A percentile compares a stretch with the other conserved stretches of the same genome.
These are phyloP conservation scores for Neonectria faginata DNA, from an alignment of 2,329 filamentous ascomycete genomes.

Conservation along the genomic window DNA sequence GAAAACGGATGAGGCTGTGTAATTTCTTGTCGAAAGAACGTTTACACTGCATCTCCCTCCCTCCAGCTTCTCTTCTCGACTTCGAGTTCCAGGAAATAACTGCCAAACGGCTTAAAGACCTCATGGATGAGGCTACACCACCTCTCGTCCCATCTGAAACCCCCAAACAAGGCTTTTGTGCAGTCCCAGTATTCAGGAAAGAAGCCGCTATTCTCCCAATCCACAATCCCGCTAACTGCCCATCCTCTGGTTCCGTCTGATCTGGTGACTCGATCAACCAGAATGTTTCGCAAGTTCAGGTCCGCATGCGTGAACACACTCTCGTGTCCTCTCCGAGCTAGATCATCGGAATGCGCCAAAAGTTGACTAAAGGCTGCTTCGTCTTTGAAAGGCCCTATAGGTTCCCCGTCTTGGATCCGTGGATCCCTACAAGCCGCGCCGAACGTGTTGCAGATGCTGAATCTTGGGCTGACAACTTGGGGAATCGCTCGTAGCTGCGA, in stretches of 20 bases:
- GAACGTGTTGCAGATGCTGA: slow-evolving; percentile 48
- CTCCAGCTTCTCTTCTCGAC: no score
- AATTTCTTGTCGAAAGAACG: no score
- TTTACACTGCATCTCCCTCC: no score
- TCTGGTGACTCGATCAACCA: slow-evolving; percentile 35
- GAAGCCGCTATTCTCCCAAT: slow-evolving; percentile 9
- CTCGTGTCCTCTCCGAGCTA: slow-evolving; percentile 43
- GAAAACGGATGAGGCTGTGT: no score
- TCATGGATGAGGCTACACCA: no score
- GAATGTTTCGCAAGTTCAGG: slow-evolving; percentile 50
- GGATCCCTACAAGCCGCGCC: slow-evolving; percentile 44
- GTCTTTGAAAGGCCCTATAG: not conserved
- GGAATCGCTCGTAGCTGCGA: slow-evolving; percentile 46
- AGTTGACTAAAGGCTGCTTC: slow-evolving; percentile 46
- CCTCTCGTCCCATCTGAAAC: no score
- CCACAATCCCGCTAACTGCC: slow-evolving; percentile 13
- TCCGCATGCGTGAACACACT: slow-evolving; percentile 51
- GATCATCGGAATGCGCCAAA: slow-evolving; percentile 47
- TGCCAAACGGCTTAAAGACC: no score
- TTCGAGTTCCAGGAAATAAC: no score
- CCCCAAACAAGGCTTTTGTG: no score
- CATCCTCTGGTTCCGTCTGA: slow-evolving; percentile 14
- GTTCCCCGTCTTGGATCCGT: slow-evolving; percentile 40
- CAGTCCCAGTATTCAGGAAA: no score
- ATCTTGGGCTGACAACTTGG: slow-evolving; percentile 20